Percentiles rank a stretch among this genome's conserved stretches.
Conservation (phyloP, 2,329 filamentous ascomycete genomes). For the Coniochaeta sp. region DNA sequence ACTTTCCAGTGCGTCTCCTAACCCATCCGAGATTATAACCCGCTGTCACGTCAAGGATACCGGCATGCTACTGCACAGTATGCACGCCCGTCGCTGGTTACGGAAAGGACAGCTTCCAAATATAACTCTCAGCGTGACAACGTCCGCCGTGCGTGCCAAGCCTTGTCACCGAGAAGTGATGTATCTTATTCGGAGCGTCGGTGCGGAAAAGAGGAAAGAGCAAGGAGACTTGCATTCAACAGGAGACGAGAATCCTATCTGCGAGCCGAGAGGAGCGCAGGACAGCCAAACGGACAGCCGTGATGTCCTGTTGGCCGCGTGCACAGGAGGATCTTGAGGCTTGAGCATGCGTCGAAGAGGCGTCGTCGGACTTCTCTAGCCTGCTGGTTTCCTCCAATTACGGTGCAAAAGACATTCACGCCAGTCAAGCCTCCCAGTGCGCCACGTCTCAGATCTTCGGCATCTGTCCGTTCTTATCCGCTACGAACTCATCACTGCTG, state of each 20-base stretch:
- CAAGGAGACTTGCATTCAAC: not conserved
- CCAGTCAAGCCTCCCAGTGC: not conserved
- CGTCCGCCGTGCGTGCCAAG: not conserved
- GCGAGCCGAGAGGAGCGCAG: not conserved
- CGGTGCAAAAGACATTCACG: not conserved
- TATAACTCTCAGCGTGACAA: not conserved
- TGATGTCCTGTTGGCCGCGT: too few relatives aligned
- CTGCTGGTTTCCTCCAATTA: not conserved
- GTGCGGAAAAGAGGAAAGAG: not conserved
- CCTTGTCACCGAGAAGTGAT: not conserved
- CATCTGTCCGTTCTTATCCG: not conserved
- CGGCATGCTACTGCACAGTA: not conserved
- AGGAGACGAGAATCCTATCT: not conserved
- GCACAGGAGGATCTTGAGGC: not conserved
- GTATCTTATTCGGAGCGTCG: not conserved
- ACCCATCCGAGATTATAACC: not conserved
- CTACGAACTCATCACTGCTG: not conserved
- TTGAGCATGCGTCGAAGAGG: not conserved
- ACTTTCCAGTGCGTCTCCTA: not conserved
- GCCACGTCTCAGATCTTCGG: constrained; percentile 1
- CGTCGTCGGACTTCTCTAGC: not conserved
- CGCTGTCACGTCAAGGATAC: not conserved
- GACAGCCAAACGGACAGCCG: not conserved
- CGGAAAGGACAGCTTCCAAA: constrained; percentile 1
- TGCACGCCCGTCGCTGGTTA: not conserved